Percentiles rank a stretch among this genome's conserved stretches.
These are phyloP conservation scores for Leishmania martiniquensis DNA, from an alignment of 208 protist genomes.

Conservation along the genomic window DNA sequence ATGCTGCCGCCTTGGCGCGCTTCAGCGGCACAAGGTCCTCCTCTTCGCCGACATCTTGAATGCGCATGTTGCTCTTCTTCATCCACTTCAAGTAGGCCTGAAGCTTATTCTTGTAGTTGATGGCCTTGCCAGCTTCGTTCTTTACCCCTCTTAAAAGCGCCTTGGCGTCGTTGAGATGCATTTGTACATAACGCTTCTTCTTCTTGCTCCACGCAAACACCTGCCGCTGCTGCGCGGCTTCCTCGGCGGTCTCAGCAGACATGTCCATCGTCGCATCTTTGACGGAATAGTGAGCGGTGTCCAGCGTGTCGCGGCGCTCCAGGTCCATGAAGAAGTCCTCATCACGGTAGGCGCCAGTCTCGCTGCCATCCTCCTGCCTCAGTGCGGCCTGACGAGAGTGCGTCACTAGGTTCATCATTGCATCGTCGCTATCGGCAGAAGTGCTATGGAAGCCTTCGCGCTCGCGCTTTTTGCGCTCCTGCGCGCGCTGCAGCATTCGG, in stretches of 20 bases:
- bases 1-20: conserved; percentile 60
- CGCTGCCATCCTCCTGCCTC: conserved; percentile 26
- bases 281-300: conserved; percentile 89
- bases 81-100: conserved; percentile 88
- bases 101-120: conserved; percentile 93
- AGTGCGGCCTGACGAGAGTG: conserved; percentile 16
- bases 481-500: conserved; percentile 74
- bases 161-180: conserved; percentile 92
- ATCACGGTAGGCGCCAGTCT: conserved; percentile 70
- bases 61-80: conserved; percentile 93
- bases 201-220: conserved; percentile 94
- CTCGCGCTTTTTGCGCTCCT: conserved; percentile 83
- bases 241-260: conserved; percentile 81
- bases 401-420: conserved; percentile 36
- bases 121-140: conserved; percentile 93
- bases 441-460: conserved; percentile 26
- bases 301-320: conserved; percentile 62
- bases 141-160: conserved; percentile 87
- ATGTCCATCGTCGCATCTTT: conserved; percentile 91
- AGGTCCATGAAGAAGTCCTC: conserved; percentile 81
- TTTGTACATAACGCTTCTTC: conserved; percentile 93
- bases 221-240: conserved; percentile 82
- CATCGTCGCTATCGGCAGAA: conserved; percentile 18
- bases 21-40: conserved; percentile 84
- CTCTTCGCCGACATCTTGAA: conserved; percentile 92